Evolutionary conservation across 257 asterid genomes (phyloP), one percentile per base, ranked within the genome.

Genomic region (Gynochthodes officinalis): DNA sequence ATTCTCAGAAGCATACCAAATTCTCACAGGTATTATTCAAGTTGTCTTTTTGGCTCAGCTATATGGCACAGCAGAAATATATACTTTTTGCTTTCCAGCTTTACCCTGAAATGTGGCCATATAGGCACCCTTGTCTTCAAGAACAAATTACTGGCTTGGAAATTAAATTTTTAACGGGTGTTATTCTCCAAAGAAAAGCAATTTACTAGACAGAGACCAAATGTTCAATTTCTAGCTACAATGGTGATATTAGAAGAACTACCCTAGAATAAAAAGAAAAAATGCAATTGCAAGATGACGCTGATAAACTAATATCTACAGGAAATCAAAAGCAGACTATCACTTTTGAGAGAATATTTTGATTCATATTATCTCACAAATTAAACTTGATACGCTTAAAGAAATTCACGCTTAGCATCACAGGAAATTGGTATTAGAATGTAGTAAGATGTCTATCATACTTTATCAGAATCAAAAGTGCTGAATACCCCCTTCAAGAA

Each of bases 401-500:
- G 30, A 30, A 27, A 43, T 74, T 7, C 27, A 44, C 19, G 15
- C 25, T 15, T 37, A 57, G 73, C 13, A 66, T 39, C 33, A 25
- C 8, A 40, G 23, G 37, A 7, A 55, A 48, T 61, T 10, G 18
- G 23, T 40, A 27, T 43, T 42, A 67, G 25, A 48, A 21, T 44
- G 49, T 73, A 67, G 37, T 25, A 49, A 64, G 60, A 73, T 79
- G 5, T 69, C 60, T 46, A 18, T 73, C 92, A 64, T 90, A 92
- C 99, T 79, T 89, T 89, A 79, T 95, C 93, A 81, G 82, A 83
- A 79, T 95, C 98, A 71, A 85, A 95, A 48, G 92, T 82, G 87
- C 97, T 90, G 88, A 95, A 95, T 63, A 95, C 80, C 69, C 99
- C 98, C 84, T 95, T 95, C 82, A 95, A 69, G 80, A 95, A 95